Conservation (phyloP, 345 rosid genomes). For the Eucalyptus shirleyi region DNA sequence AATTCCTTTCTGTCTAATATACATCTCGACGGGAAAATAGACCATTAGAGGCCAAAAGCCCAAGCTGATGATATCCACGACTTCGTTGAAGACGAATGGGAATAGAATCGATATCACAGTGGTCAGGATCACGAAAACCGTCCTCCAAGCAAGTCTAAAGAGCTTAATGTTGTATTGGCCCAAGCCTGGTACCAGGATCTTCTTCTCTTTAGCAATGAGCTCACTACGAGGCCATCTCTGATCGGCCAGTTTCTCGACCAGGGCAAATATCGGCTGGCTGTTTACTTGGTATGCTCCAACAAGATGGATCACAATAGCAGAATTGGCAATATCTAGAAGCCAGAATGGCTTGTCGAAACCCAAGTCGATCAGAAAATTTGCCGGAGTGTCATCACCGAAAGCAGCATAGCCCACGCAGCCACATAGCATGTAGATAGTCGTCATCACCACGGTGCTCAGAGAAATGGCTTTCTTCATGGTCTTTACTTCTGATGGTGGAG, state of each 20-base stretch:
- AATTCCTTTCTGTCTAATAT: slow-evolving; percentile 25
- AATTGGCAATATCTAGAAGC: slow-evolving; percentile 46
- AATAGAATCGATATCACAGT: slow-evolving; percentile 36
- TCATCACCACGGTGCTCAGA: slow-evolving; percentile 22
- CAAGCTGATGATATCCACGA: slow-evolving; percentile 26
- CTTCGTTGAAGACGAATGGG: slow-evolving; percentile 33
- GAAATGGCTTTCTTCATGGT: slow-evolving; percentile 41
- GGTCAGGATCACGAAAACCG: slow-evolving; percentile 21
- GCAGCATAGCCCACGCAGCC: slow-evolving; percentile 55
- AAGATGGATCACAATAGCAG: slow-evolving; percentile 33
- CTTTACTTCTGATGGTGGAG: slow-evolving; percentile 34
- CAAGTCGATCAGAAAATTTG: slow-evolving; percentile 29
- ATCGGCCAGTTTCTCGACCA: slow-evolving; percentile 18
- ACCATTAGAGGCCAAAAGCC: slow-evolving; percentile 54
- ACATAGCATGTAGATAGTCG: slow-evolving; percentile 32
- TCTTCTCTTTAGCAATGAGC: slow-evolving; percentile 21
- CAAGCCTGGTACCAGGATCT: slow-evolving; percentile 13
- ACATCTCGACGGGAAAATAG: slow-evolving; percentile 54
- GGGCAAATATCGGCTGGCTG: slow-evolving; percentile 39
- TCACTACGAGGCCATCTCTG: slow-evolving; percentile 11
- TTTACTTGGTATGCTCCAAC: slow-evolving; percentile 50
- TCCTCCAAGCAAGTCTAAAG: slow-evolving; percentile 35
- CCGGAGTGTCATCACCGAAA: slow-evolving; percentile 34
- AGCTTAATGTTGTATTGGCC: slow-evolving; percentile 16
- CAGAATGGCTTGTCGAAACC: slow-evolving; percentile 41